phyloP scores from a whole-genome alignment of 73 alveolate species.

The Diophrys sp. region DNA sequence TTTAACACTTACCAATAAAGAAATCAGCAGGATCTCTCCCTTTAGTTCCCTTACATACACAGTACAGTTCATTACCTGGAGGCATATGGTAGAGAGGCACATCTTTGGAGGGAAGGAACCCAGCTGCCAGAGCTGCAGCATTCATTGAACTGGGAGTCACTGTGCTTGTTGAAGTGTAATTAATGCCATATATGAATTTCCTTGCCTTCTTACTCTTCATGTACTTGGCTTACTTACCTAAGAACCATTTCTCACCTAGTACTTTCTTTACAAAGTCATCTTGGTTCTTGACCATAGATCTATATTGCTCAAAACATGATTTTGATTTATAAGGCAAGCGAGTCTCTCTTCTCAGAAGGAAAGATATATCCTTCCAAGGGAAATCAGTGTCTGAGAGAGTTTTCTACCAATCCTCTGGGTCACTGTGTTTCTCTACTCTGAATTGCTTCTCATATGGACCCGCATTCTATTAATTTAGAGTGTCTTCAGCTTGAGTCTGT shows the following conservation, averaged over 20 bases:
- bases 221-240: too few relatives aligned
- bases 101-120: too few relatives aligned
- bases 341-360: not conserved
- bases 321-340: not conserved
- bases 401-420: not conserved
- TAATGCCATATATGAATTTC: too few relatives aligned
- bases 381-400: not conserved
- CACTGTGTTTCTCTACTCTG: not conserved
- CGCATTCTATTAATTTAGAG: not conserved
- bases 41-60: not conserved
- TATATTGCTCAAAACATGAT: not conserved
- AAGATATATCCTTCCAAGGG: not conserved
- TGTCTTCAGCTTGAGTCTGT: not conserved
- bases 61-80: not conserved
- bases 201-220: too few relatives aligned
- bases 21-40: conserved; percentile 1
- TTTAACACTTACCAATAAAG: not conserved
- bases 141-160: too few relatives aligned
- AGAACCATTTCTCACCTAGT: not conserved
- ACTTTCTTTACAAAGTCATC: not conserved
- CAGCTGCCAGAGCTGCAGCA: too few relatives aligned
- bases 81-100: too few relatives aligned
- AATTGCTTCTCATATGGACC: not conserved
- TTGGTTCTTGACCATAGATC: not conserved
- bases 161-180: too few relatives aligned